Percentiles rank a stretch among this genome's conserved stretches.
Evolutionary conservation across 1,284 basidiomycete species (phyloP).

Genomic region (Trichosporon sp.): DNA sequence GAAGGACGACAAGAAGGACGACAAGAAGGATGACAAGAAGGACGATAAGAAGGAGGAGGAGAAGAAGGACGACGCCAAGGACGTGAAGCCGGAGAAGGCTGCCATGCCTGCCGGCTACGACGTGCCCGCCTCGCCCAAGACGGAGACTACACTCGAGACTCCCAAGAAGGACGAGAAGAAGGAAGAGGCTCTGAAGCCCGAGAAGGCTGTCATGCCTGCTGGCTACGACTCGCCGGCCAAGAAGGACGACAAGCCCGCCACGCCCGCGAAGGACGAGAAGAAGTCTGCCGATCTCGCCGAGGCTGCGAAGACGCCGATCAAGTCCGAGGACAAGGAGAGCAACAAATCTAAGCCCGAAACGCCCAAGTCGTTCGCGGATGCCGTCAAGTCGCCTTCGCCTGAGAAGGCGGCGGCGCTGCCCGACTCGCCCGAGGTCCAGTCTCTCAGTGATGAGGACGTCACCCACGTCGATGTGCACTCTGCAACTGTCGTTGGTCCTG

Average conservation of each 20-base stretch:
- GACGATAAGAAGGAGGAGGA: slow-evolving; percentile 13
- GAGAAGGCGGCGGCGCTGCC: neutral
- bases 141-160: no score
- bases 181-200: neutral
- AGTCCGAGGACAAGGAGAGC: slow-evolving; percentile 15
- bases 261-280: slow-evolving; percentile 11
- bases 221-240: neutral
- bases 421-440: slow-evolving; percentile 4
- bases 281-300: slow-evolving; percentile 1
- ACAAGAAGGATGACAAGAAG: slow-evolving; percentile 16
- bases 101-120: neutral
- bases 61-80: slow-evolving; percentile 10
- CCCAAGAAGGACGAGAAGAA: slow-evolving; percentile 12
- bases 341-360: neutral
- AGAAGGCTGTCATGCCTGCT: neutral
- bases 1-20: neutral
- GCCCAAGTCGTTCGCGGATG: slow-evolving; percentile 2
- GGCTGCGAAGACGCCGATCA: slow-evolving; percentile 8
- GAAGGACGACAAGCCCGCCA: neutral
- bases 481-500: neutral
- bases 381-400: slow-evolving; percentile 2
- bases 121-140: neutral
- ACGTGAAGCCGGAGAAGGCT: neutral
- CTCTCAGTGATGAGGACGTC: neutral
- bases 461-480: neutral